Evolutionary conservation across 192 early-diverging fungal genomes (phyloP), one percentile per base, ranked within the genome.

Genomic region (Coemansia asiatica): DNA sequence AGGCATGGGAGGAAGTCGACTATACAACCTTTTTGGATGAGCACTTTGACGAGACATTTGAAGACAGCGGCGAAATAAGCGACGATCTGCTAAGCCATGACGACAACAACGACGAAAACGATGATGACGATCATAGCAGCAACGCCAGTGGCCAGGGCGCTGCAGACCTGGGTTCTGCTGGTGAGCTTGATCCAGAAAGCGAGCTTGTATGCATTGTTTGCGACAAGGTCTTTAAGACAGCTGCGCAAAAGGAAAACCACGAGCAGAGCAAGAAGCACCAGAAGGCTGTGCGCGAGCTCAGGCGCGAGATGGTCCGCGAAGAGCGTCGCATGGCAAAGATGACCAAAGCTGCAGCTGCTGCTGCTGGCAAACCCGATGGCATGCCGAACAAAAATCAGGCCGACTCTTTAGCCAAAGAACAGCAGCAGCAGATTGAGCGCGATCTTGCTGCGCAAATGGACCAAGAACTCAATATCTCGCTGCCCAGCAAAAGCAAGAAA

Each of bases 221-320:
- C 75, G 85, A 94, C 64, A 97, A 95, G 69, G 74, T 62, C 28
- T 99, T 98, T 77, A 92, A 92, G 62, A 88, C 87, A 23, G 85
- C 89, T 29, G 75, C 87, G 13, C 88, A 96, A 82, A 89, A 85
- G 83, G 79, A 79, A 29, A 96, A 91, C 65, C 97, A 99, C 68
- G 91, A 94, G 61, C 66, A 85, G 65, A 93, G 92, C 47, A 93
- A 92, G 69, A 91, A 91, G 63, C 97, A 99, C 70, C 67, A 88
- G 10, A 88, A 92, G 69, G 88, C 86, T 28, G 92, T 92, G 4
- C 85, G 90, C 54, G 75, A 84, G n/a, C 77, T 97, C 16, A 79
- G 88, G 31, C 72, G 87, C 46, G 83, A 95, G 67, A 90, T 98
- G 86, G 44, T 87, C 57, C 85, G 83, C 18, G 91, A 92, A 25